Evolutionary conservation across 345 rosid species (phyloP), one percentile per base, ranked within the genome.

Genomic region (Turnera subulata): DNA sequence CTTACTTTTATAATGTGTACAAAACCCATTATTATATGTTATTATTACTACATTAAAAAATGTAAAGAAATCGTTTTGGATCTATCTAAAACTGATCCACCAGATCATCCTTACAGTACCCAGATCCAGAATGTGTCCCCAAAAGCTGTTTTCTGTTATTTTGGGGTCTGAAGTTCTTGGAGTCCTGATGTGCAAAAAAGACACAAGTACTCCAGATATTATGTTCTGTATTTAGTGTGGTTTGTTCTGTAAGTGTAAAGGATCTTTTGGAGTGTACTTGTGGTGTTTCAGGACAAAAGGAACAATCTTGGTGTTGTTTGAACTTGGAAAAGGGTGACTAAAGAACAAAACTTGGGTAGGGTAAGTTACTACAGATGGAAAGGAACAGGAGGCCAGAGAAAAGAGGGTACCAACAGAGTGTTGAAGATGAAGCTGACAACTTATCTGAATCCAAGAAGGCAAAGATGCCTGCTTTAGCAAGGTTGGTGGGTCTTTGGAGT

Each of bases 381-480:
- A 70, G 83, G 70, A 78, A 70, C 72, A 81, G 84, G 75, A 80
- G 88, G 22, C 57, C 53, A 8, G 74, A 70, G 38, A 70, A 70
- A 50, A 70, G 74, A 55, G 87, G 80, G 33, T 73, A 67, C 70
- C 84, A 79, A 51, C 72, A 76, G 61, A 64, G 70, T 62, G 65
- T 63, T 62, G 87, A 76, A 53, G 85, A 82, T 67, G 75, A 60
- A 55, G 58, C 55, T 62, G 82, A 69, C 46, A 63, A 69, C 59
- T 46, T 72, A 46, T 75, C 81, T 0, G 92, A 78, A 62, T 71
- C 89, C 9, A 91, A 91, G 71, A 91, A 69, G 77, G 76, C 82
- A 43, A 91, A 81, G 67, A 33, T 85, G 60, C 97, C 96, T 18
- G 86, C 88, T 67, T 83, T 91, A 62, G 95, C 92, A 51, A 84